These are phyloP conservation scores for Picea abies DNA, from an alignment of 83 land plant genomes.

Conservation along the genomic window DNA sequence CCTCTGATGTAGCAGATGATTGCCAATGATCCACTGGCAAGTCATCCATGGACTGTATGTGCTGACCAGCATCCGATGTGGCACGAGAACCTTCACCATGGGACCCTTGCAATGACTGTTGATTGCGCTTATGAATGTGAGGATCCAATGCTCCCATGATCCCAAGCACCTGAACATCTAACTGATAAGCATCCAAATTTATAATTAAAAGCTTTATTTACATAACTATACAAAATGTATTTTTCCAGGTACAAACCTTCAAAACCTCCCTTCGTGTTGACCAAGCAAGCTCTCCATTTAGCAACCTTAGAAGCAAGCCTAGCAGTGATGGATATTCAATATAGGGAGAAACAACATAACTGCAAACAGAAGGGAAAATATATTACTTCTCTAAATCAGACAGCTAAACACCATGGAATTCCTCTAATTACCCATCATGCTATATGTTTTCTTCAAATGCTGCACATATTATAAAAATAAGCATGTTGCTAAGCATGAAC, in stretches of 20 bases:
- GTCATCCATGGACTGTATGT: slow-evolving; percentile 84
- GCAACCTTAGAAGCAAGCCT: slow-evolving; percentile 78
- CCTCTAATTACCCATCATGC: neutral
- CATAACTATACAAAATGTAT: neutral
- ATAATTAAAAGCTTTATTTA: neutral
- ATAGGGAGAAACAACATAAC: slow-evolving; percentile 93
- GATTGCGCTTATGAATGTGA: slow-evolving; percentile 87
- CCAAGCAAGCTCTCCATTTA: slow-evolving; percentile 95
- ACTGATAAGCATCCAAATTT: slow-evolving; percentile 2
- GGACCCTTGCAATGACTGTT: slow-evolving; percentile 63
- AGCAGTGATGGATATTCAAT: slow-evolving; percentile 84
- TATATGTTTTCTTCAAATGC: neutral
- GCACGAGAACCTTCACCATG: slow-evolving; percentile 81
- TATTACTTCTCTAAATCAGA: slow-evolving; percentile 10
- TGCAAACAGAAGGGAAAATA: slow-evolving; percentile 23
- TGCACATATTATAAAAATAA: neutral
- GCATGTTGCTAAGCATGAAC: neutral
- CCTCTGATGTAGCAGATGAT: slow-evolving; percentile 90
- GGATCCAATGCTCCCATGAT: slow-evolving; percentile 98
- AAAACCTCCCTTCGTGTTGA: slow-evolving; percentile 89
- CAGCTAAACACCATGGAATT: neutral
- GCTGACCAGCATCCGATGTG: slow-evolving; percentile 76
- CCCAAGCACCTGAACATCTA: slow-evolving; percentile 76
- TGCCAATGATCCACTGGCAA: slow-evolving; percentile 84
- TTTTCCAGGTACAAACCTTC: slow-evolving; percentile 56